Conservation (phyloP, 805 yeast species). For the Candida krabiensis region DNA sequence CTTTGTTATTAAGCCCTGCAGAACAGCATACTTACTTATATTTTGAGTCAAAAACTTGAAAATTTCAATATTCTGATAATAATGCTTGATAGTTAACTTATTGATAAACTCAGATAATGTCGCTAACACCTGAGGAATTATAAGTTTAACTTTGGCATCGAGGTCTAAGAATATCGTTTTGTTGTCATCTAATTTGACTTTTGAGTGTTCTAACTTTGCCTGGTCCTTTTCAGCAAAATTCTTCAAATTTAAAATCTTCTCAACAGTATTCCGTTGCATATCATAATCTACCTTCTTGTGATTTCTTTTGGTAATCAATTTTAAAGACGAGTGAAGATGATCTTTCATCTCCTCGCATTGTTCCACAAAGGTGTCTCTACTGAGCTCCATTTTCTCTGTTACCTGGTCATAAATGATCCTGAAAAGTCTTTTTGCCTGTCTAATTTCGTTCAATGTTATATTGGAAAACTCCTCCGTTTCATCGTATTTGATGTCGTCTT, state of each 20-base stretch:
- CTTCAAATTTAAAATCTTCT: constrained; percentile 37
- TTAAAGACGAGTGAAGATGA: constrained; percentile 37
- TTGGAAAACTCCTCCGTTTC: constrained; percentile 30
- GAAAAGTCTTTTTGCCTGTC: constrained; percentile 28
- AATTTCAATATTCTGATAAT: constrained; percentile 40
- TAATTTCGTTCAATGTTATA: constrained; percentile 30
- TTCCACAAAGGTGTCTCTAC: constrained; percentile 31
- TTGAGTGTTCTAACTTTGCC: constrained; percentile 33
- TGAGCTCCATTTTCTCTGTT: constrained; percentile 19
- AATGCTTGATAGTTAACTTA: constrained; percentile 37
- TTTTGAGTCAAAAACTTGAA: constrained; percentile 33
- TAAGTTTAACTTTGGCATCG: constrained; percentile 39
- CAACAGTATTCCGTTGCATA: constrained; percentile 37
- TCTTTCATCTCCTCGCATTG: constrained; percentile 41
- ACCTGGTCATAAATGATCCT: constrained; percentile 25
- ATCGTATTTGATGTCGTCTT: constrained; percentile 16
- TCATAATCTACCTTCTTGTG: constrained; percentile 44
- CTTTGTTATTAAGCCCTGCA: constrained; percentile 33
- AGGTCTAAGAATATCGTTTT: constrained; percentile 34
- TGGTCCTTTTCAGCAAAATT: constrained; percentile 39
- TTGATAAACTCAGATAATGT: constrained; percentile 51
- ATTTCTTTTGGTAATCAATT: constrained; percentile 44
- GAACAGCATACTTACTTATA: constrained; percentile 25
- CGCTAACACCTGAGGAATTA: constrained; percentile 47
- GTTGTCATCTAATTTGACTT: constrained; percentile 32